These are phyloP conservation scores for Xerocomus spinulosus DNA, from an alignment of 768 basidiomycete genomes.

Conservation along the genomic window DNA sequence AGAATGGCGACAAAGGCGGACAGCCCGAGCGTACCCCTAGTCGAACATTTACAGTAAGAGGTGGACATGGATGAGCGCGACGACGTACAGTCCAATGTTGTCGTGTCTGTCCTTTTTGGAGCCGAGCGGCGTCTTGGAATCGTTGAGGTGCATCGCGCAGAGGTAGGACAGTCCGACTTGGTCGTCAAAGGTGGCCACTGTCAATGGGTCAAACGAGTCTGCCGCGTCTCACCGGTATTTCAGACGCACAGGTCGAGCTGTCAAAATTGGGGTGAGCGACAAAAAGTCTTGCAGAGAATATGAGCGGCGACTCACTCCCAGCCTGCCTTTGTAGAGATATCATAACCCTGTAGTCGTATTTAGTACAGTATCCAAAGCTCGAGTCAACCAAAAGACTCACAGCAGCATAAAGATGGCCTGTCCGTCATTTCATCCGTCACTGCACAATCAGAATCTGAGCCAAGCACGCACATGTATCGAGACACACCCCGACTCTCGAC, in stretches of 20 bases:
- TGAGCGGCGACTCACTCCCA: slow-evolving; percentile 53
- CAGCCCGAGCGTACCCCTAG: slow-evolving; percentile 66
- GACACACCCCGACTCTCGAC: slow-evolving; percentile 69
- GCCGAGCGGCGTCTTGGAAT: slow-evolving; percentile 61
- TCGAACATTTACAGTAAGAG: background rate
- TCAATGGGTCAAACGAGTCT: background rate
- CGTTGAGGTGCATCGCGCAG: slow-evolving; percentile 82
- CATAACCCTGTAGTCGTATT: slow-evolving; percentile 59
- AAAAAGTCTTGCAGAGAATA: background rate
- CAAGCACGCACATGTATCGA: slow-evolving; percentile 70
- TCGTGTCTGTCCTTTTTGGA: slow-evolving; percentile 78
- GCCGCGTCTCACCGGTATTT: background rate
- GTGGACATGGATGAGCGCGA: background rate
- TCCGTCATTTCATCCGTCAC: background rate
- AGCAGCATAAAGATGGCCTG: slow-evolving; percentile 77
- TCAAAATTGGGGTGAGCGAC: background rate
- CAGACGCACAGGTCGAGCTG: slow-evolving; percentile 26
- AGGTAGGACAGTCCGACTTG: slow-evolving; percentile 70
- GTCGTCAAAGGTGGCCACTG: slow-evolving; percentile 64
- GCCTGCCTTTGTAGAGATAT: slow-evolving; percentile 65
- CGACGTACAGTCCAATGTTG: slow-evolving; percentile 74
- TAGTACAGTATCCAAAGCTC: background rate
- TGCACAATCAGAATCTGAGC: background rate
- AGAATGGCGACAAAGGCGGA: slow-evolving; percentile 61
- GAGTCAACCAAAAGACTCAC: slow-evolving; percentile 49